Conservation (phyloP, 768 basidiomycete genomes). For the Mycena haematopus region DNA sequence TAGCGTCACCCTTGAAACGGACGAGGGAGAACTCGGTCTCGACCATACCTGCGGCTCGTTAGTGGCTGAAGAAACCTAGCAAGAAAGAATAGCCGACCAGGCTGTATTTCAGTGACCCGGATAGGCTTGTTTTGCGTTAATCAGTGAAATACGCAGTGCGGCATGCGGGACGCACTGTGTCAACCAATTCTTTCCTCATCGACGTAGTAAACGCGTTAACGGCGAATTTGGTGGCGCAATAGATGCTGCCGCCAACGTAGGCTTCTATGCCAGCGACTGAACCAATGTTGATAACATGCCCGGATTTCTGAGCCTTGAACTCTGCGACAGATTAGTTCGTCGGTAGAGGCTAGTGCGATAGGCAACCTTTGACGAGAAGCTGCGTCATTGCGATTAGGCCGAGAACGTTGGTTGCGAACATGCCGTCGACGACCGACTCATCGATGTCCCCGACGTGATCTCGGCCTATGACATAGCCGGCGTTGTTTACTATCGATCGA, state of each 20-base stretch:
- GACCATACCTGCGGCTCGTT: constrained; percentile 65
- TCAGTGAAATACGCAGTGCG: background rate
- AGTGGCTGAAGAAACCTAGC: no score
- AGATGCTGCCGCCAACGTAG: constrained; percentile 91
- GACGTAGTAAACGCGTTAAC: constrained; percentile 87
- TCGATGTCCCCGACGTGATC: constrained; percentile 87
- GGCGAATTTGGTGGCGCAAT: constrained; percentile 90
- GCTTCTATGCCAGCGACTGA: constrained; percentile 90
- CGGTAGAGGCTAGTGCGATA: background rate
- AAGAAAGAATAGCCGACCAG: constrained; percentile 57
- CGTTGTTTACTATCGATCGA: constrained; percentile 57
- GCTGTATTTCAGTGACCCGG: constrained; percentile 93
- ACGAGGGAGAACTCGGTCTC: constrained; percentile 94
- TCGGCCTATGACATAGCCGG: constrained; percentile 88
- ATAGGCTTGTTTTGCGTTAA: constrained; percentile 52
- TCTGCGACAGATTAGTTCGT: constrained; percentile 46
- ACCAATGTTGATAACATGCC: constrained; percentile 95
- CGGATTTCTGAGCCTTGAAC: constrained; percentile 77
- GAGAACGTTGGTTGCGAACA: constrained; percentile 84
- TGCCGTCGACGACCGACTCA: constrained; percentile 78
- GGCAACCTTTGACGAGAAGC: constrained; percentile 62
- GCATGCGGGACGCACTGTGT: constrained; percentile 52
- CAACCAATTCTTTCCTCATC: constrained; percentile 85
- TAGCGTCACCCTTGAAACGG: constrained; percentile 85
- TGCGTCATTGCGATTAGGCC: constrained; percentile 88